Base-by-base conservation (phyloP, 2,329 filamentous ascomycete genomes). In the Colletotrichum zoysiae region DNA sequence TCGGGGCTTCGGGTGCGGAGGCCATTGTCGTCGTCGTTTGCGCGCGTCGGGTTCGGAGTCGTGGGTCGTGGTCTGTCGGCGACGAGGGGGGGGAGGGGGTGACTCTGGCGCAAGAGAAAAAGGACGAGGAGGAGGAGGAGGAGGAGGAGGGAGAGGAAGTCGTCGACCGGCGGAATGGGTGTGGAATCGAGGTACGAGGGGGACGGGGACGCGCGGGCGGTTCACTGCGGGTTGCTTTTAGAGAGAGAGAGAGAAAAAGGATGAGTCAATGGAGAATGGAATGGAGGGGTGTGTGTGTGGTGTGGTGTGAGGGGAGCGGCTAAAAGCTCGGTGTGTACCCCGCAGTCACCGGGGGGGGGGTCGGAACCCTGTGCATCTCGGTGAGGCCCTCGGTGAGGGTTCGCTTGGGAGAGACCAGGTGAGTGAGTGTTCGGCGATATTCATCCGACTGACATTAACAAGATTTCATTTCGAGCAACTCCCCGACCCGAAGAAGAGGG, bases 1-100 rank as follows among this genome's bases (percentile, higher is more conserved):
- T 74, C 62, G 79, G 79, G 30, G 79, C 79, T 74, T 81, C 80
- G 60, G 76, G 77, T 65, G 78, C 77, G 66, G 79, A 78, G 35
- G 79, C 75, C 79, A 81, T 81, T 44, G 30, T 76, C 50, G 55
- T 58, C 4, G 60, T 14, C 42, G 42, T 35, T 42, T 42, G 14
- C 40, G 44, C 44, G 44, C 44, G 44, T 46, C 44, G 7, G 44
- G 7, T 20, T 46, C 44, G 44, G 44, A 7, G 18, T 46, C 14
- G 44, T 46, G 16, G 7, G 6, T 20, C 18, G 6, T 23, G 14
- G 50, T 30, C 5, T 51, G 30, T 30, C 12, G 30, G 26, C 18
- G 51, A 33, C 30, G 51, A 53, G 51, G 50, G 12, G 60, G 16
- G 14, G 40, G 35, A 1, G 35, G 35, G 11, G 35, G 12, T 12